Percentiles rank a stretch among this genome's conserved stretches.
Conservation (phyloP, 1,284 basidiomycete genomes). For the Austroboletus novae-zelandiae region DNA sequence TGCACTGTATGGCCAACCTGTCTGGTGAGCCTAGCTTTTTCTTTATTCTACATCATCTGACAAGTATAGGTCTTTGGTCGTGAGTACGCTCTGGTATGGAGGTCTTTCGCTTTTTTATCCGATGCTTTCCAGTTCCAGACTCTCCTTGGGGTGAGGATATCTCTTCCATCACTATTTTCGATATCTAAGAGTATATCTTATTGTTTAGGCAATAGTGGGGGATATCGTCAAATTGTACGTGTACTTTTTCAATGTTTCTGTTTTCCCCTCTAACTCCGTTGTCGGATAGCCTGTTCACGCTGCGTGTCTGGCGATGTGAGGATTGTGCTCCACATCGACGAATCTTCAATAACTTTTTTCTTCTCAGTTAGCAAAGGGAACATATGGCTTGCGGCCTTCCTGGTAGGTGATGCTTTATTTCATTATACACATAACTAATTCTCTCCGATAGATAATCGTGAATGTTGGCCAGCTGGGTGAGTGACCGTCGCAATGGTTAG, state of each 20-base stretch:
- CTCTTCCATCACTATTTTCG: neutral
- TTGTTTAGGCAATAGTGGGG: slow-evolving; percentile 51
- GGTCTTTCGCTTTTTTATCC: neutral
- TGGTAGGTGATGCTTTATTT: slow-evolving; percentile 42
- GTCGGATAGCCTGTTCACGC: slow-evolving; percentile 50
- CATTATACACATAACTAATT: slow-evolving; percentile 1
- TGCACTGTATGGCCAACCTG: slow-evolving; percentile 40
- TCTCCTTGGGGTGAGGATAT: slow-evolving; percentile 49
- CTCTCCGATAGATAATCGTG: slow-evolving; percentile 40
- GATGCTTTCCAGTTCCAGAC: slow-evolving; percentile 48
- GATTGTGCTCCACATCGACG: neutral
- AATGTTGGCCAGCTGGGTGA: slow-evolving; percentile 48
- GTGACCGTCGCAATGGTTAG: slow-evolving; percentile 11
- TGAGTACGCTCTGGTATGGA: slow-evolving; percentile 9
- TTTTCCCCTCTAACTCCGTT: neutral
- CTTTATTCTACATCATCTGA: slow-evolving; percentile 4
- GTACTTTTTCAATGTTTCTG: neutral
- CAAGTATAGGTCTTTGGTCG: slow-evolving; percentile 21
- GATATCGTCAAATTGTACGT: slow-evolving; percentile 60
- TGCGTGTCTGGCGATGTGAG: slow-evolving; percentile 72
- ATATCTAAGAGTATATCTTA: slow-evolving; percentile 6
- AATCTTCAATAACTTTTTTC: slow-evolving; percentile 4
- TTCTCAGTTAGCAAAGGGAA: slow-evolving; percentile 60
- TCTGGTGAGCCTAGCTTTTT: slow-evolving; percentile 41
- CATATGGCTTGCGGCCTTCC: slow-evolving; percentile 46